Evolutionary conservation across 495 filamentous ascomycete genomes (phyloP).

Genomic region (Penicilliopsis zonata): DNA sequence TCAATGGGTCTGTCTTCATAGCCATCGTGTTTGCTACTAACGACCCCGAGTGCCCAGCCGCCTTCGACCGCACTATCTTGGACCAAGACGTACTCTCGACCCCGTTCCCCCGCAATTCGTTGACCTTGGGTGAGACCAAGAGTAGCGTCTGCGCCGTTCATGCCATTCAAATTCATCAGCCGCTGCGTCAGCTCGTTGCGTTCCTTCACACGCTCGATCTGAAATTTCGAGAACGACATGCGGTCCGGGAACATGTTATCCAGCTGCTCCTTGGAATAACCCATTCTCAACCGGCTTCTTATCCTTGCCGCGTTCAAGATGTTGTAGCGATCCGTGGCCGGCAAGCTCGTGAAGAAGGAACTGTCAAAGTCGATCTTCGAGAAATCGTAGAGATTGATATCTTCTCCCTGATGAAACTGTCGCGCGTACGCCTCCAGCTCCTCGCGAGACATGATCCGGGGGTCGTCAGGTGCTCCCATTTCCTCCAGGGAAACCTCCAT

Average conservation of each 20-base stretch:
- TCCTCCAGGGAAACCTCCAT: slow-evolving; percentile 59
- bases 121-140: slow-evolving; percentile 44
- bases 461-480: slow-evolving; percentile 86
- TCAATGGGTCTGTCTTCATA: slow-evolving; percentile 76
- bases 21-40: slow-evolving; percentile 68
- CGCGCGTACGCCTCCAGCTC: slow-evolving; percentile 86
- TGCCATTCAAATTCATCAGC: slow-evolving; percentile 88
- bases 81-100: slow-evolving; percentile 87
- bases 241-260: slow-evolving; percentile 93
- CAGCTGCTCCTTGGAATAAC: slow-evolving; percentile 88
- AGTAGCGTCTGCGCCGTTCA: slow-evolving; percentile 62
- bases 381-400: slow-evolving; percentile 97
- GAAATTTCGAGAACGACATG: slow-evolving; percentile 95
- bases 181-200: slow-evolving; percentile 92
- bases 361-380: slow-evolving; percentile 96
- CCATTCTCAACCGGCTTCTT: slow-evolving; percentile 82
- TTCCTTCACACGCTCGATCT: slow-evolving; percentile 86
- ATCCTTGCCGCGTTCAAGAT: slow-evolving; percentile 89
- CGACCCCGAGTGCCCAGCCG: slow-evolving; percentile 93
- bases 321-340: slow-evolving; percentile 86
- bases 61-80: slow-evolving; percentile 92
- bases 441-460: slow-evolving; percentile 85
- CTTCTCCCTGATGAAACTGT: slow-evolving; percentile 86
- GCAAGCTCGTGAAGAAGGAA: slow-evolving; percentile 82
- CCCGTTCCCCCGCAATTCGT: slow-evolving; percentile 80